Evolutionary conservation across 2,329 filamentous ascomycete species (phyloP).

Genomic region (Aureobasidium sp.): DNA sequence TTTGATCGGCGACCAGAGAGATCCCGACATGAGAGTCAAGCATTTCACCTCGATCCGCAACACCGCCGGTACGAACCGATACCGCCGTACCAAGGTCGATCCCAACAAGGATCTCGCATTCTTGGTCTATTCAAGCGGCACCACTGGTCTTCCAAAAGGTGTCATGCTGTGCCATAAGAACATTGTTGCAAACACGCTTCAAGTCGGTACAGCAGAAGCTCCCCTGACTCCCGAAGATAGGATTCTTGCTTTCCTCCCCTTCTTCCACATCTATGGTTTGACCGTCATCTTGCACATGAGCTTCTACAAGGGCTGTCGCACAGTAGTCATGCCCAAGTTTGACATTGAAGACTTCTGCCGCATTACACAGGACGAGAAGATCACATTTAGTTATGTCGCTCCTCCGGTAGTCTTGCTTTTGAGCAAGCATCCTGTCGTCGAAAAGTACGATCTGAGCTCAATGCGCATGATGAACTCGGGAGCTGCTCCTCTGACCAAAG

Average conservation of each 20-base stretch:
- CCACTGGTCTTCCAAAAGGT: slow-evolving; percentile 85
- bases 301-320: slow-evolving; percentile 57
- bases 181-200: slow-evolving; percentile 62
- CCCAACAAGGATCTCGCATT: slow-evolving; percentile 71
- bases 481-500: slow-evolving; percentile 74
- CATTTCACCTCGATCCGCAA: slow-evolving; percentile 69
- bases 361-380: slow-evolving; percentile 64
- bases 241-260: slow-evolving; percentile 72
- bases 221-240: slow-evolving; percentile 57
- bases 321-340: slow-evolving; percentile 71
- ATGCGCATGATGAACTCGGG: slow-evolving; percentile 81
- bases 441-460: slow-evolving; percentile 71
- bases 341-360: slow-evolving; percentile 72
- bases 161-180: slow-evolving; percentile 82
- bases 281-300: slow-evolving; percentile 64
- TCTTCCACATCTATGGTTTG: slow-evolving; percentile 85
- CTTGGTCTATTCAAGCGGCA: slow-evolving; percentile 82
- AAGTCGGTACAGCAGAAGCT: slow-evolving; percentile 33
- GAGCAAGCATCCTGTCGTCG: slow-evolving; percentile 68
- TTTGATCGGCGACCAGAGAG: slow-evolving; percentile 62
- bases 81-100: slow-evolving; percentile 55
- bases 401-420: slow-evolving; percentile 77
- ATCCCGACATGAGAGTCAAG: slow-evolving; percentile 52
- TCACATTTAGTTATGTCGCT: slow-evolving; percentile 76
- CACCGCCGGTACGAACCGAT: slow-evolving; percentile 51